These are phyloP conservation scores for Pseudogymnoascus sp. DNA, from an alignment of 2,329 filamentous ascomycete genomes.

Conservation along the genomic window DNA sequence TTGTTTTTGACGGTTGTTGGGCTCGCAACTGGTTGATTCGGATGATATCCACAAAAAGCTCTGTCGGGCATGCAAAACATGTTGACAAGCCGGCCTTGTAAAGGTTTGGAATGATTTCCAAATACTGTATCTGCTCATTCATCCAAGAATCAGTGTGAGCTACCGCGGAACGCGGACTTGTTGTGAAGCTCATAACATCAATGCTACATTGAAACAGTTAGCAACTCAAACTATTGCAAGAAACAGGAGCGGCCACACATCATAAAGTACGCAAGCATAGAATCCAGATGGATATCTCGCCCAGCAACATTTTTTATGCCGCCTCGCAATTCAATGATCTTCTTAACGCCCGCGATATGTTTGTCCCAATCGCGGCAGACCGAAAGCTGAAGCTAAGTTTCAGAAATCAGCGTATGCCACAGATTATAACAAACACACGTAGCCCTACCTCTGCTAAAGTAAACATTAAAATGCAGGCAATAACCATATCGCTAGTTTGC, in stretches of 20 bases:
- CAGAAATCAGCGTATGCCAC: not conserved
- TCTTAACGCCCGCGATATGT: not conserved
- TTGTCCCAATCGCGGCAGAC: constrained; percentile 1
- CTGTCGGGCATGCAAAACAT: not conserved
- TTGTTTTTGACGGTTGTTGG: not conserved
- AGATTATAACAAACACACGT: not conserved
- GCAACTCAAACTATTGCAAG: not conserved
- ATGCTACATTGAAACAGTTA: not conserved
- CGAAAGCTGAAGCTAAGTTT: not conserved
- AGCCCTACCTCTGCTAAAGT: not conserved
- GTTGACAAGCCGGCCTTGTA: not conserved
- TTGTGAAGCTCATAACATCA: constrained; percentile 1
- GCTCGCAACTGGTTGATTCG: not conserved
- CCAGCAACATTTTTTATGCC: not conserved
- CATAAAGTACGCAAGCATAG: not conserved
- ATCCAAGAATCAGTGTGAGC: not conserved
- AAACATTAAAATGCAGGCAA: constrained; percentile 2
- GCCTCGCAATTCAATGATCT: not conserved
- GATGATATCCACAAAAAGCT: not conserved
- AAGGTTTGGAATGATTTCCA: not conserved
- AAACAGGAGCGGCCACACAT: not conserved
- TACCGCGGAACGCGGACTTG: not conserved
- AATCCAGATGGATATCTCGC: not conserved
- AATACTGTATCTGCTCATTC: not conserved
- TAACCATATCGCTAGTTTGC: not conserved